Base-by-base conservation (phyloP, 441 rosid species). In the Viola pubescens region DNA sequence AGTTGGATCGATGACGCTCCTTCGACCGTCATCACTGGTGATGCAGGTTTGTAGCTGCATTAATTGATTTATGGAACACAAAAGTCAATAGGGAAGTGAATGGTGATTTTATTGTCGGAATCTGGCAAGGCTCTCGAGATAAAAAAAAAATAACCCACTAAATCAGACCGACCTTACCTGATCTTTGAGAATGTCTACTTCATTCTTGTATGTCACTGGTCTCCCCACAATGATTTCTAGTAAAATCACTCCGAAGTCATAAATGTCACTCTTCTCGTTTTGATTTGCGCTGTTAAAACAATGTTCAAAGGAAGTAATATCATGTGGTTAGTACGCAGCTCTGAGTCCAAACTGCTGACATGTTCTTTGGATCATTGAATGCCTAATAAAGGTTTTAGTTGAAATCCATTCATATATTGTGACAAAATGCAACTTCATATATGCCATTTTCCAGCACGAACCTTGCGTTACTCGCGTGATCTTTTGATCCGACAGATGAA, bases 181-280 rank as follows among this genome's bases (percentile, higher is more conserved):
- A 34, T 85, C 81, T 73, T 65, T 84, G 26, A 85, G 65, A 61
- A 52, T 63, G 60, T 76, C 79, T 41, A 88, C 80, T 69, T 86
- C 91, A 58, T 55, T 75, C 71, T 41, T 70, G 60, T 86, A 67
- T 50, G 70, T 76, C 69, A 86, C 10, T 52, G 86, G 83, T 65
- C 78, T 82, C 54, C 97, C 95, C 26, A 77, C 78, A 61, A 94
- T 81, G 59, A 85, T 78, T 74, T 94, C 99, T 0, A 88, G 87
- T 70, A 94, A 75, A 66, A 94, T 90, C 62, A 84, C 80, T 65
- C 99, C 97, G 52, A 90, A 86, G 70, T 87, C 85, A 58, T 81
- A 81, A 12, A 94, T 69, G 51, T 94, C 96, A 7, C 52, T 62
- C 71, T 80, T 86, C 58, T 81, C 83, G 52, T 77, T 86, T 37